phyloP scores from a whole-genome alignment of 2,329 filamentous ascomycete genomes.

The Pseudogymnoascus sp. region DNA sequence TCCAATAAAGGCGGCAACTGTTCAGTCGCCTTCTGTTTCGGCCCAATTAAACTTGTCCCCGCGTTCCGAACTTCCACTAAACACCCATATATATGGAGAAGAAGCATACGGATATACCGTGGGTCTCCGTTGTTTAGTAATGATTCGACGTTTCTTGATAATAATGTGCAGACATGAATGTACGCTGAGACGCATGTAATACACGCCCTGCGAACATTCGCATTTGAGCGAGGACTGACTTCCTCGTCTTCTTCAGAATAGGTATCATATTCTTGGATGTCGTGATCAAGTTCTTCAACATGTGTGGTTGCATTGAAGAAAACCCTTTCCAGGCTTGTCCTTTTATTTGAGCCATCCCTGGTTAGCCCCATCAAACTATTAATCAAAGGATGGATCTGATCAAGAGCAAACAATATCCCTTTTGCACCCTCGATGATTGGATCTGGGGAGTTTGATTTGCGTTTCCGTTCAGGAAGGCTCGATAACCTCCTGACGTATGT shows the following conservation, averaged over 20 bases:
- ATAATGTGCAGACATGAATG: slow-evolving; percentile 53
- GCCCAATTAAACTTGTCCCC: slow-evolving; percentile 19
- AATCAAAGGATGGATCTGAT: slow-evolving; percentile 60
- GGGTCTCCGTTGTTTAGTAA: slow-evolving; percentile 59
- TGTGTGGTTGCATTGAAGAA: slow-evolving; percentile 61
- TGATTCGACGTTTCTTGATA: slow-evolving; percentile 53
- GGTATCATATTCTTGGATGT: slow-evolving; percentile 53
- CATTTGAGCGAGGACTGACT: slow-evolving; percentile 45
- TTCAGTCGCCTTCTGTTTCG: slow-evolving; percentile 11
- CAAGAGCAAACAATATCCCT: slow-evolving; percentile 57
- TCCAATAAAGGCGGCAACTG: neutral
- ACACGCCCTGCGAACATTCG: slow-evolving; percentile 55
- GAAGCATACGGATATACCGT: slow-evolving; percentile 55
- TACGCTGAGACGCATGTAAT: slow-evolving; percentile 56
- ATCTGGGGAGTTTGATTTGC: slow-evolving; percentile 52
- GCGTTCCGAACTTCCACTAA: slow-evolving; percentile 53
- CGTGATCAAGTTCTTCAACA: slow-evolving; percentile 56
- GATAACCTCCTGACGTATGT: slow-evolving; percentile 57
- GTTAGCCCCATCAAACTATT: slow-evolving; percentile 56
- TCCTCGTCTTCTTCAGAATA: slow-evolving; percentile 41
- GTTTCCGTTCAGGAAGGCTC: slow-evolving; percentile 52
- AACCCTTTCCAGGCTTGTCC: slow-evolving; percentile 57
- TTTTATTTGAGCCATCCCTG: slow-evolving; percentile 50
- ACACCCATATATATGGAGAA: slow-evolving; percentile 57
- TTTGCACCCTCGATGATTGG: slow-evolving; percentile 57